Conservation (phyloP, 2,329 filamentous ascomycete species). For the Rugonectria rugulosa region DNA sequence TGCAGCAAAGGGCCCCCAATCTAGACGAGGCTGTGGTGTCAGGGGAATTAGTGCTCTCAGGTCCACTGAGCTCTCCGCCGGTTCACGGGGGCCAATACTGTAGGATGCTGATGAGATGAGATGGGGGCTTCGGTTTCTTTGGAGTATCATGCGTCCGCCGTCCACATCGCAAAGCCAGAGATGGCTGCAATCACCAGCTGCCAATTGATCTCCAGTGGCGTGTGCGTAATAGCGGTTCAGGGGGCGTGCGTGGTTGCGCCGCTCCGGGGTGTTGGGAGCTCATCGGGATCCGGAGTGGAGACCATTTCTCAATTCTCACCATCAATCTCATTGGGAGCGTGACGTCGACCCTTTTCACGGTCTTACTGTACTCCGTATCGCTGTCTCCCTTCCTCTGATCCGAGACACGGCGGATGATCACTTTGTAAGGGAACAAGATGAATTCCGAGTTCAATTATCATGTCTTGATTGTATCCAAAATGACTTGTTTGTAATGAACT, state of each 20-base stretch:
- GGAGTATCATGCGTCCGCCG: too few relatives aligned
- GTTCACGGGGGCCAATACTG: not conserved
- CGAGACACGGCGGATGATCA: constrained; percentile 3
- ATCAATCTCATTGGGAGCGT: constrained; percentile 15
- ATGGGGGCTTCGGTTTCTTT: too few relatives aligned
- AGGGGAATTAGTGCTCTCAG: not conserved
- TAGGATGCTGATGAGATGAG: not conserved
- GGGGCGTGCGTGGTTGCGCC: constrained; percentile 5
- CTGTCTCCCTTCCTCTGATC: constrained; percentile 2
- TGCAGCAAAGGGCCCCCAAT: not conserved
- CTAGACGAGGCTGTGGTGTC: not conserved
- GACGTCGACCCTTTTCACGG: constrained; percentile 5
- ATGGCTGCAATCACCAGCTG: not conserved
- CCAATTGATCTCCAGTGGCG: not conserved
- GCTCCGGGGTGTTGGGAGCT: constrained; percentile 34
- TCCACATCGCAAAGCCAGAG: too few relatives aligned
- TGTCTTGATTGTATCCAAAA: too few relatives aligned
- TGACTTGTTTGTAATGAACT: too few relatives aligned
- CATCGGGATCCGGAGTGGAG: constrained; percentile 24
- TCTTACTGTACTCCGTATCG: not conserved
- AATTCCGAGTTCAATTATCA: not conserved
- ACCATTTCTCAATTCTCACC: constrained; percentile 19
- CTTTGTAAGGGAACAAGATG: not conserved
- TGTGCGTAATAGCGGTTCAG: constrained; percentile 4
- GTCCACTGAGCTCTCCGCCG: constrained; percentile 14